Evolutionary conservation across 148 eudicot genomes (phyloP).

Genomic region (Spergularia marina): DNA sequence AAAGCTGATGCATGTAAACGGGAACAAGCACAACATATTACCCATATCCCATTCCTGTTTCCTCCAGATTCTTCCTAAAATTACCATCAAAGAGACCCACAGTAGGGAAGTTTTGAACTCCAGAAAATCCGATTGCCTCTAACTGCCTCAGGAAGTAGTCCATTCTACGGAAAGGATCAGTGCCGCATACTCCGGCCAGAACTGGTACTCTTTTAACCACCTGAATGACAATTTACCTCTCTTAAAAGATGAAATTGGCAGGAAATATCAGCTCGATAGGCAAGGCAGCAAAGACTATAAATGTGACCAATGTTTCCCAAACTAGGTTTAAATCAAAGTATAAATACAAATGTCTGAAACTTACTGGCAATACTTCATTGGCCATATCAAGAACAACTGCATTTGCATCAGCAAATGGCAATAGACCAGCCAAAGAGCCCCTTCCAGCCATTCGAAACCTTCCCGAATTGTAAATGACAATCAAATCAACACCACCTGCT

Average conservation of each 20-base stretch:
- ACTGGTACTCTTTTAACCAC: conserved; percentile 89
- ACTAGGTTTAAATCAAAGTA: not conserved
- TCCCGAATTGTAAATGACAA: conserved; percentile 89
- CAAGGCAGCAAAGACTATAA: not conserved
- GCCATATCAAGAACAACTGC: conserved; percentile 98
- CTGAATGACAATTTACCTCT: conserved; percentile 32
- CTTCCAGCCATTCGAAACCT: conserved; percentile 99
- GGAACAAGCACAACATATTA: conserved; percentile 23
- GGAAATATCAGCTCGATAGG: not conserved
- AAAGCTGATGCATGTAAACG: not conserved
- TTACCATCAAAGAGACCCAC: conserved; percentile 98
- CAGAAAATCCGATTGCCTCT: conserved; percentile 79
- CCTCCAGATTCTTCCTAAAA: conserved; percentile 94
- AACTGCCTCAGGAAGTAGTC: conserved; percentile 73
- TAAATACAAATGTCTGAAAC: conserved; percentile 20
- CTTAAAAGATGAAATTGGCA: not conserved
- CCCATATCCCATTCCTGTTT: conserved; percentile 99
- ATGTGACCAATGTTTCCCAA: not conserved
- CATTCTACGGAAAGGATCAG: conserved; percentile 96
- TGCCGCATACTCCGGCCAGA: conserved; percentile 95
- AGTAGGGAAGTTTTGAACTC: conserved; percentile 97
- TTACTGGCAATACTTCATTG: conserved; percentile 93
- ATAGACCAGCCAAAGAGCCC: conserved; percentile 88
- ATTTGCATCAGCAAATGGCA: conserved; percentile 99
- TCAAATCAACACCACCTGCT: conserved; percentile 93